Evolutionary conservation across 257 asterid genomes (phyloP), one percentile per base, ranked within the genome.

Genomic region (Solanum etuberosum): DNA sequence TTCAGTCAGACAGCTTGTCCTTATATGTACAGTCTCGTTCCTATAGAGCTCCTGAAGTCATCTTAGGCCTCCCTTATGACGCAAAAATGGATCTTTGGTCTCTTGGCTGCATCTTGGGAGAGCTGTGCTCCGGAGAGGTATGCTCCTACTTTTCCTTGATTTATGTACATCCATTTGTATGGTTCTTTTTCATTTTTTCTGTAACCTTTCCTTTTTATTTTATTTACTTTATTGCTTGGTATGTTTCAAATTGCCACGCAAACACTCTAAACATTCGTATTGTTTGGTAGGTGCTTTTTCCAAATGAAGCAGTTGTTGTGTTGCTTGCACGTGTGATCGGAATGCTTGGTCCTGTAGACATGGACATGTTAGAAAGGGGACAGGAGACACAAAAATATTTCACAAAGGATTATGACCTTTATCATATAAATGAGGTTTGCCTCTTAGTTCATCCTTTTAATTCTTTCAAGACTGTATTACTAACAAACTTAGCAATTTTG

Each of bases 31-130:
- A 97, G 86, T 97, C 99, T 83, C 99, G 99, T 86, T 97, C 99
- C 13, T 97, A 97, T 81, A 93, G 99, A 83, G 99, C 99, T 87
- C 99, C 99, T 59, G 99, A 97, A 93, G 98, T 97, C 81, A 95
- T 97, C 86, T 86, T 97, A 72, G 99, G 99, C 91, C 95, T 95
- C 84, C 94, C 96, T 20, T 97, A 97, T 54, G 96, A 95, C 89
- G 94, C 92, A 78, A 95, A 95, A 92, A 96, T 97, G 31, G 99
- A 97, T 88, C 89, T 96, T 57, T 97, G 99, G 99, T 97, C 99
- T 61, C 91, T 97, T 37, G 99, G 99, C 86, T 97, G 99, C 92
- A 94, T 97, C 86, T 90, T 97, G 88, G 97, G 96, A 0, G 99
- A 97, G 92, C 88, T 97, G 72, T 93, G 89, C 88, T 92, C 96